Base-by-base conservation (phyloP, 352 stramenopile species). In the Globisporangium viniferum region DNA sequence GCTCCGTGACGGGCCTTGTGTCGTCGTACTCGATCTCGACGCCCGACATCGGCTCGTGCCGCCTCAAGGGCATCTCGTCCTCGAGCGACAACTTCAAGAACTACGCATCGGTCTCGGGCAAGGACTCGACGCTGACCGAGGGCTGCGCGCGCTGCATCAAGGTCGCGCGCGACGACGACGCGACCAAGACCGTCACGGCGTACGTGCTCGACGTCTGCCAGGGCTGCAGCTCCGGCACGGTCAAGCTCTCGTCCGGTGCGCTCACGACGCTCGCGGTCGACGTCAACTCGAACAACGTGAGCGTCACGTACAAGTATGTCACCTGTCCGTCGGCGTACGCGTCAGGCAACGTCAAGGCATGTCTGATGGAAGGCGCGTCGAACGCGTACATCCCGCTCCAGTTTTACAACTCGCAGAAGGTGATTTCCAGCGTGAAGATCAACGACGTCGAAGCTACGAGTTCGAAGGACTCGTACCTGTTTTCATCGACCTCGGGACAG, bases 351-450 rank as follows among this genome's bases (percentile, higher is more conserved):
- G 82, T 95, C 33, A 86, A 88, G 66, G 88, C 86, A 49, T 95
- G 88, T 67, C 68, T 93, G 6, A 94, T 94, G 86, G 88, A 95
- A 62, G 88, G 88, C 44, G 83, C 82, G 29, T 92, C 84, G 24
- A 79, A 79, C 41, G 80, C 86, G 41, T 95, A 95, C 77, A 83
- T 94, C 49, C 88, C 88, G 46, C 72, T 95, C 55, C 86, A 95
- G 76, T 88, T 94, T 51, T 91, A 81, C 73, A 93, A 94, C 76
- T 81, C 84, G 60, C 77, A 90, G 64, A 90, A 91, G 65, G 74
- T 90, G 20, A 90, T 95, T 27, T 69, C 76, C 15, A 75, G 58
- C 39, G 88, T 74, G 39, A 86, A 73, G 41, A 92, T 94, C 58
- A 82, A 88, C 60, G 73, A 75, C 49, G 69, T 87, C 3, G 71